A percentile compares a stretch with the other conserved stretches of the same genome.
phyloP scores from a whole-genome alignment of 208 protist genomes.

The Acanthamoeba polyphaga region DNA sequence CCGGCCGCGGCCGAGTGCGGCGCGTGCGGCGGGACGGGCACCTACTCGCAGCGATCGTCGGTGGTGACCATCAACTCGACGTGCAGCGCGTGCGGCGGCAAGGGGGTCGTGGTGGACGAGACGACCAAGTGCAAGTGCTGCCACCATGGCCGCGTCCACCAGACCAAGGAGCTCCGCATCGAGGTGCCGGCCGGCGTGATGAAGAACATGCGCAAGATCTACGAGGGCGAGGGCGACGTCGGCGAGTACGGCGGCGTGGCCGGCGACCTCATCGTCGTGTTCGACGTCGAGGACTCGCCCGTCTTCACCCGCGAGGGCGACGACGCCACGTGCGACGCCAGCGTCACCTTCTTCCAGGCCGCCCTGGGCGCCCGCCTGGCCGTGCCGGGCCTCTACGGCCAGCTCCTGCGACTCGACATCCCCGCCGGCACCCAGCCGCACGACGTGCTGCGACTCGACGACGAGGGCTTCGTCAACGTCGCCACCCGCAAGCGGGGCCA shows the following conservation, averaged over 20 bases:
- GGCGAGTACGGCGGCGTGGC: slow-evolving; percentile 44
- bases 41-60: slow-evolving; percentile 16
- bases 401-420: neutral
- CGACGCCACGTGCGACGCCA: slow-evolving; percentile 12
- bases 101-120: neutral
- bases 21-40: slow-evolving; percentile 32
- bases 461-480: slow-evolving; percentile 48
- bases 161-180: slow-evolving; percentile 25
- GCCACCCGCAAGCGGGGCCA: neutral
- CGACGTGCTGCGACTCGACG: slow-evolving; percentile 44
- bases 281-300: slow-evolving; percentile 2
- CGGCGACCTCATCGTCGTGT: slow-evolving; percentile 58
- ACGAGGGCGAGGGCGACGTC: slow-evolving; percentile 30
- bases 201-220: slow-evolving; percentile 7
- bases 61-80: slow-evolving; percentile 50
- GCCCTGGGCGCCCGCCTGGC: neutral
- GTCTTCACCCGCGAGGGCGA: slow-evolving; percentile 10
- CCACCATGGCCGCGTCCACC: slow-evolving; percentile 1
- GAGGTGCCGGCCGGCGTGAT: slow-evolving; percentile 57
- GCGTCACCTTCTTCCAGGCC: slow-evolving; percentile 53
- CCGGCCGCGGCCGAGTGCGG: neutral
- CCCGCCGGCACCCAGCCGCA: slow-evolving; percentile 19
- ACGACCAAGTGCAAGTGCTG: neutral
- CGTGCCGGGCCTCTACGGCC: slow-evolving; percentile 22
- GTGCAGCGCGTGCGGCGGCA: slow-evolving; percentile 19